phyloP scores from a whole-genome alignment of 306 rosid genomes.

The Comarum palustre region DNA sequence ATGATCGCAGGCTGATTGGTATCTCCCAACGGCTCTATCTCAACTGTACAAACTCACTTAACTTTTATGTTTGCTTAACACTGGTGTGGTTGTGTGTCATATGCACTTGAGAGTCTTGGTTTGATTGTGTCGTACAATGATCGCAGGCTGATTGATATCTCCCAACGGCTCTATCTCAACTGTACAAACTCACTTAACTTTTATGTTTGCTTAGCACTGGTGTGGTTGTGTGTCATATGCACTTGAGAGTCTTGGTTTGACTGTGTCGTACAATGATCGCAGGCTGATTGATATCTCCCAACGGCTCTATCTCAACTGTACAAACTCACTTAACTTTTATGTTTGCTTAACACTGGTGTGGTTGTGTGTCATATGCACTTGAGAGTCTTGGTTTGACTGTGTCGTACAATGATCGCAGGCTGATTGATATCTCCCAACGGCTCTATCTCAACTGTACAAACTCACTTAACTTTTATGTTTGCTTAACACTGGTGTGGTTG shows the following conservation, averaged over 20 bases:
- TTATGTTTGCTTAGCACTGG: neutral
- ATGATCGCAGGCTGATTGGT: slow-evolving; percentile 89
- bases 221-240: slow-evolving; percentile 34
- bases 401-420: slow-evolving; percentile 94
- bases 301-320: neutral
- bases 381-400: slow-evolving; percentile 62
- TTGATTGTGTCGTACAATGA: slow-evolving; percentile 78
- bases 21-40: too few relatives aligned
- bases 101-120: slow-evolving; percentile 43
- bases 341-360: slow-evolving; percentile 16
- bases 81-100: slow-evolving; percentile 33
- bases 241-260: slow-evolving; percentile 58
- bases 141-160: slow-evolving; percentile 81
- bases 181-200: neutral
- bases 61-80: neutral
- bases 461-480: too few relatives aligned
- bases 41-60: neutral
- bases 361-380: slow-evolving; percentile 33
- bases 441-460: too few relatives aligned
- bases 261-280: slow-evolving; percentile 83
- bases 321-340: neutral
- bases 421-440: slow-evolving; percentile 49
- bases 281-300: slow-evolving; percentile 68
- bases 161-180: too few relatives aligned
- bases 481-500: too few relatives aligned